A percentile compares a stretch with the other conserved stretches of the same genome.
These are phyloP conservation scores for Aristolochia californica DNA, from an alignment of 164 flowering plant species.

Conservation along the genomic window DNA sequence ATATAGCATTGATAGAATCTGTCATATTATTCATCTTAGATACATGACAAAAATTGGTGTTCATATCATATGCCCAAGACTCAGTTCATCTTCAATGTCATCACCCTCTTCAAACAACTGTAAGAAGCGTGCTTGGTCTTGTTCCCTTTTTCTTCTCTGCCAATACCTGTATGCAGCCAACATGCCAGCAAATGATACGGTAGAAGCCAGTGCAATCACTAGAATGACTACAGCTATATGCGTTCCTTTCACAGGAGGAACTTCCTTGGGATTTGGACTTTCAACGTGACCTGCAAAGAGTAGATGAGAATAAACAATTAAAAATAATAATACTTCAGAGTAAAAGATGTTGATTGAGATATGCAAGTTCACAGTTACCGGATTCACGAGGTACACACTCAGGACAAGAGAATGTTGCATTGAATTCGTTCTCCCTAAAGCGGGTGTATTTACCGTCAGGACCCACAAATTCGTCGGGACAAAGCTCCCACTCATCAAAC, in stretches of 20 bases:
- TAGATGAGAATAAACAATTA: not conserved
- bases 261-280: conserved; percentile 10
- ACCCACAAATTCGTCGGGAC: conserved; percentile 58
- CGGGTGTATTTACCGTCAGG: conserved; percentile 47
- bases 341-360: not conserved
- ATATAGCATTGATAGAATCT: too few relatives aligned
- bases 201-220: conserved; percentile 24
- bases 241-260: conserved; percentile 17
- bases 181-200: conserved; percentile 21
- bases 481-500: conserved; percentile 94
- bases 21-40: too few relatives aligned
- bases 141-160: conserved; percentile 63
- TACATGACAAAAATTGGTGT: not conserved
- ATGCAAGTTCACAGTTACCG: conserved; percentile 25
- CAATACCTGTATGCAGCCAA: conserved; percentile 52
- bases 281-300: not conserved
- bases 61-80: conserved; percentile 31
- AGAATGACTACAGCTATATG: conserved; percentile 24
- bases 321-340: too few relatives aligned
- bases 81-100: conserved; percentile 86
- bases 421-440: conserved; percentile 50
- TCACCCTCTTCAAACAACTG: conserved; percentile 88
- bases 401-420: conserved; percentile 61
- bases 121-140: conserved; percentile 80
- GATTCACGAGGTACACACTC: conserved; percentile 28